phyloP scores from a whole-genome alignment of 805 yeast species.

The Kregervanrija delftensis region DNA sequence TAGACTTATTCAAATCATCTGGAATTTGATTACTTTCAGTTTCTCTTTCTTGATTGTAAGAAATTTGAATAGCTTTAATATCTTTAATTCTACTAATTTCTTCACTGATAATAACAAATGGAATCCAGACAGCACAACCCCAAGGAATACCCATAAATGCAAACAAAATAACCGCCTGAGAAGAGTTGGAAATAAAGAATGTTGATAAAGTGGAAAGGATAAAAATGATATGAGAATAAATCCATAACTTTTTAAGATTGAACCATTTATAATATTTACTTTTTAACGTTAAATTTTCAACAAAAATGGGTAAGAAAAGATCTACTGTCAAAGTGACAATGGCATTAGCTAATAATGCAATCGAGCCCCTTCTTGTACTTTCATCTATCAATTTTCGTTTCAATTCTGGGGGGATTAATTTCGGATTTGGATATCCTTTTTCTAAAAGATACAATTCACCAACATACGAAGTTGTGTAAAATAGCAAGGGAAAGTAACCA shows the following conservation, averaged over 20 bases:
- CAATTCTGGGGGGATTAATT: constrained; percentile 33
- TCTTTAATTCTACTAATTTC: constrained; percentile 48
- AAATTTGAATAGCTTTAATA: constrained; percentile 30
- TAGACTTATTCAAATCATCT: constrained; percentile 7
- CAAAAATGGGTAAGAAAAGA: constrained; percentile 37
- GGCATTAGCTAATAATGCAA: constrained; percentile 45
- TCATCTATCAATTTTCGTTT: constrained; percentile 32
- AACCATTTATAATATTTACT: constrained; percentile 5
- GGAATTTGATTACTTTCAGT: background rate
- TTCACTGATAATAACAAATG: constrained; percentile 54
- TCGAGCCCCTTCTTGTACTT: constrained; percentile 44
- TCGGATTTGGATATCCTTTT: constrained; percentile 31
- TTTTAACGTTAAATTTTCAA: constrained; percentile 15
- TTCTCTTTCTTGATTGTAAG: constrained; percentile 12
- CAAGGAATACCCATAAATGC: constrained; percentile 53
- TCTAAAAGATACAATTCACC: constrained; percentile 48
- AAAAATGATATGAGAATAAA: constrained; percentile 42
- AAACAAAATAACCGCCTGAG: constrained; percentile 40
- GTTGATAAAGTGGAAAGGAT: constrained; percentile 42
- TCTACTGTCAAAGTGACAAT: constrained; percentile 39
- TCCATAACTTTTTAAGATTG: constrained; percentile 40
- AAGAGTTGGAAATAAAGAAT: constrained; percentile 34
- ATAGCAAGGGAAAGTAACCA: constrained; percentile 60
- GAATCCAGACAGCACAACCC: constrained; percentile 65
- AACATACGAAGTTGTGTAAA: constrained; percentile 59